Conservation (phyloP, 192 early-diverging fungal genomes). For the Radiomyces spectabilis region DNA sequence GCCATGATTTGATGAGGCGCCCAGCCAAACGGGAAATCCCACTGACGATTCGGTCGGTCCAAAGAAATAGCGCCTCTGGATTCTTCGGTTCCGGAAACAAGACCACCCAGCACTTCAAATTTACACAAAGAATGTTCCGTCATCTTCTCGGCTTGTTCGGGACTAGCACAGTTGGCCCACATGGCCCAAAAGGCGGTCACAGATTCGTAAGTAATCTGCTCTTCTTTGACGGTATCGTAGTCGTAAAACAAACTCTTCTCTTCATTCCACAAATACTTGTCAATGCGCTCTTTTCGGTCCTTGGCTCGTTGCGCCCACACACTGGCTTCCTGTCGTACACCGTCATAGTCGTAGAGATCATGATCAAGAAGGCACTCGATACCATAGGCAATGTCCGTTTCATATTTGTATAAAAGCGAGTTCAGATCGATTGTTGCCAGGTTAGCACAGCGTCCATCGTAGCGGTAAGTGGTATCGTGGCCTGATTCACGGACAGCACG, state of each 20-base stretch:
- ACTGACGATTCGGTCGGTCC: conserved; percentile 86
- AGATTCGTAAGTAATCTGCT: conserved; percentile 75
- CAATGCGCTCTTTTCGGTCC: conserved; percentile 52
- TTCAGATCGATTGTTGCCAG: conserved; percentile 93
- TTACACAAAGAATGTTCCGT: conserved; percentile 55
- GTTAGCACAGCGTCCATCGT: conserved; percentile 83
- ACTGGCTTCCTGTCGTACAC: conserved; percentile 33
- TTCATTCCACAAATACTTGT: conserved; percentile 83
- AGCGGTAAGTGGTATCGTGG: conserved; percentile 92
- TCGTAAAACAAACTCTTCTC: conserved; percentile 78
- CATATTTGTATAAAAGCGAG: conserved; percentile 91
- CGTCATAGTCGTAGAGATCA: conserved; percentile 19
- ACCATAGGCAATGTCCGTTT: conserved; percentile 75
- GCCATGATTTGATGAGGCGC: conserved; percentile 98
- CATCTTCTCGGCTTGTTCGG: conserved; percentile 66
- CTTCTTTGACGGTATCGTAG: conserved; percentile 65
- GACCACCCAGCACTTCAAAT: conserved; percentile 87
- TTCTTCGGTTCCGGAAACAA: conserved; percentile 87
- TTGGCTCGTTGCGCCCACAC: conserved; percentile 61
- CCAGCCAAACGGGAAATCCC: conserved; percentile 93
- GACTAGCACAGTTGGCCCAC: conserved; percentile 79
- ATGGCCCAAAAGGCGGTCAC: conserved; percentile 86
- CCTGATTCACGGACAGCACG: conserved; percentile 94
- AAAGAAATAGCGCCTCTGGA: conserved; percentile 77
- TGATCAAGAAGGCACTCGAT: conserved; percentile 55